phyloP scores from a whole-genome alignment of 192 early-diverging fungal genomes.

The Coemansia asiatica region DNA sequence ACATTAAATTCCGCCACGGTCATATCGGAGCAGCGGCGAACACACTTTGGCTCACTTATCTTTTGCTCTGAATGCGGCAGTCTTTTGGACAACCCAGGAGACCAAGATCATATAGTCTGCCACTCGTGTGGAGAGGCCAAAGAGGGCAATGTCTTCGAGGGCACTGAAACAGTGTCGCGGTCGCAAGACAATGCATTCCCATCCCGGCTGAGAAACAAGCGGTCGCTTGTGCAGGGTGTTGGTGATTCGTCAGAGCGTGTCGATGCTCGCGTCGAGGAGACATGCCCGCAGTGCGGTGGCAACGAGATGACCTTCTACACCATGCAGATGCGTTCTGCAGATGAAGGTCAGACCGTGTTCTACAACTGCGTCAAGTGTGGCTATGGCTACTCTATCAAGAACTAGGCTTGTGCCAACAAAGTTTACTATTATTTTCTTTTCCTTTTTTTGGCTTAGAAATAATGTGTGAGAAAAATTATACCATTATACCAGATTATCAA shows the following conservation, averaged over 20 bases:
- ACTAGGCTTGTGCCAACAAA: too few species aligned
- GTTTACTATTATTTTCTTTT: too few species aligned
- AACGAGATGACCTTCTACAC: conserved; percentile 96
- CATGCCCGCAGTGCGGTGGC: conserved; percentile 90
- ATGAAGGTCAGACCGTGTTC: conserved; percentile 99
- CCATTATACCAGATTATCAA: too few species aligned
- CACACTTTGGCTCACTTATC: conserved; percentile 69
- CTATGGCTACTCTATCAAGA: conserved; percentile 60
- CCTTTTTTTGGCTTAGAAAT: too few species aligned
- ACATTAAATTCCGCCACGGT: background rate
- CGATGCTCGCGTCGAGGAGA: conserved; percentile 78
- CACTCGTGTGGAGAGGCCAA: conserved; percentile 74
- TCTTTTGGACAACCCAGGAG: conserved; percentile 82
- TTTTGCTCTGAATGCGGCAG: conserved; percentile 92
- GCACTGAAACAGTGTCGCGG: conserved; percentile 77
- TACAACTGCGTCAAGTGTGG: conserved; percentile 96
- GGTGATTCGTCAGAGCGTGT: conserved; percentile 46
- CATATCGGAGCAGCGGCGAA: conserved; percentile 32
- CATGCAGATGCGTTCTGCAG: conserved; percentile 94
- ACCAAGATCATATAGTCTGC: conserved; percentile 79
- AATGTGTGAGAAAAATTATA: too few species aligned
- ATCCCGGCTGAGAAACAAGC: conserved; percentile 68
- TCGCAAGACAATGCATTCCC: conserved; percentile 78
- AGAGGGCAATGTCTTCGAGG: conserved; percentile 68
- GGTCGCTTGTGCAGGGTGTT: conserved; percentile 62